Conservation (phyloP, 495 filamentous ascomycete species). For the Usnea hakonensis region DNA sequence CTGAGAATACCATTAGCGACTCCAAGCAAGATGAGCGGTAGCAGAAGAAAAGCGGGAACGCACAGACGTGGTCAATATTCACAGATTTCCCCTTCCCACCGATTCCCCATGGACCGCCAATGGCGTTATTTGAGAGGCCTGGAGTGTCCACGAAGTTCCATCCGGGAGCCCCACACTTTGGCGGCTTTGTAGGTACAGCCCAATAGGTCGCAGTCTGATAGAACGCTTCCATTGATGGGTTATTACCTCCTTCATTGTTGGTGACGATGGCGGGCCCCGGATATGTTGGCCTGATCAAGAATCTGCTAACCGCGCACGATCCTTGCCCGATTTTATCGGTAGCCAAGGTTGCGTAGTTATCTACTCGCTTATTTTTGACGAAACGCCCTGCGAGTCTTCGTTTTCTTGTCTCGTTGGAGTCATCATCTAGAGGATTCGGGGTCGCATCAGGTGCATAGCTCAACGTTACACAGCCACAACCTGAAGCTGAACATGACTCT, state of each 20-base stretch:
- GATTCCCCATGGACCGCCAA: not conserved
- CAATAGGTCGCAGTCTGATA: constrained; percentile 9
- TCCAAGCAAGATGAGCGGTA: too few species aligned
- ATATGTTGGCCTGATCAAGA: not conserved
- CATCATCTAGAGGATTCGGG: constrained; percentile 10
- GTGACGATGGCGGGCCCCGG: not conserved
- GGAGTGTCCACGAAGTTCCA: constrained; percentile 2
- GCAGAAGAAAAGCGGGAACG: not conserved
- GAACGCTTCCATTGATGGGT: not conserved
- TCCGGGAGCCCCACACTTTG: constrained; percentile 7
- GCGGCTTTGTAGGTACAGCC: constrained; percentile 7
- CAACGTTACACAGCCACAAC: constrained; percentile 1
- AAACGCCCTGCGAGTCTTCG: constrained; percentile 8
- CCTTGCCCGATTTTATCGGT: not conserved
- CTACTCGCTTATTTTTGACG: constrained; percentile 1
- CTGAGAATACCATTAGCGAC: not conserved
- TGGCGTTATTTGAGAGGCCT: not conserved
- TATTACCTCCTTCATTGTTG: constrained; percentile 1
- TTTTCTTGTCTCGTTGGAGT: constrained; percentile 3
- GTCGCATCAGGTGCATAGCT: constrained; percentile 4
- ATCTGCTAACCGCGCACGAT: not conserved
- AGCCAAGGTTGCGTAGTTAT: not conserved
- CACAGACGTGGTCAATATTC: constrained; percentile 5
- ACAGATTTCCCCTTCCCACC: not conserved
- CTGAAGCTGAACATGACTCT: constrained; percentile 4